Evolutionary conservation across 495 filamentous ascomycete species (phyloP).

Genomic region (Daldinia loculata): DNA sequence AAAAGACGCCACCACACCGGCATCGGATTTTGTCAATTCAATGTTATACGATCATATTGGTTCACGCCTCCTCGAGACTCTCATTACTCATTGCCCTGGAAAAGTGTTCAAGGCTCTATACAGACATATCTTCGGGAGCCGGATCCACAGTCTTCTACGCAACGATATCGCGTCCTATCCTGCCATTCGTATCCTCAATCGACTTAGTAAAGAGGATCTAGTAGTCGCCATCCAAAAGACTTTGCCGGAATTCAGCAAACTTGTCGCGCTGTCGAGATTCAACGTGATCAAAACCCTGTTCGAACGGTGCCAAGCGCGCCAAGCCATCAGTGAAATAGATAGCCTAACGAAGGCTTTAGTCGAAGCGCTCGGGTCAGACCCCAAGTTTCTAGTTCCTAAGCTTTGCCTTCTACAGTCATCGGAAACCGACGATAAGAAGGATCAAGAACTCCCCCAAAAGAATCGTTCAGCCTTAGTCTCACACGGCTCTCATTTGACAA

Average conservation of each 20-base stretch:
- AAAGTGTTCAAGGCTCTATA: conserved; percentile 89
- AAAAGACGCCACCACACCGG: conserved; percentile 51
- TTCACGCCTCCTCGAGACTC: conserved; percentile 85
- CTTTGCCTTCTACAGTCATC: conserved; percentile 62
- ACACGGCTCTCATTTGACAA: conserved; percentile 56
- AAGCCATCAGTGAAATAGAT: conserved; percentile 63
- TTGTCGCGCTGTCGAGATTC: conserved; percentile 77
- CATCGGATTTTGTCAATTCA: conserved; percentile 76
- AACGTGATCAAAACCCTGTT: conserved; percentile 81
- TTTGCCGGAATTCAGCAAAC: conserved; percentile 69
- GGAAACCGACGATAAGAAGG: conserved; percentile 48
- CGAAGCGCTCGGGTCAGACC: conserved; percentile 64
- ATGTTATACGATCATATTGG: conserved; percentile 90
- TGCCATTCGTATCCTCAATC: conserved; percentile 77
- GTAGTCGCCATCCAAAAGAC: conserved; percentile 71
- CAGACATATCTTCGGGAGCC: conserved; percentile 73
- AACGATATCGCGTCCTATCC: conserved; percentile 92
- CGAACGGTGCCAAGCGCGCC: conserved; percentile 78
- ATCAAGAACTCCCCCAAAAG: conserved; percentile 50
- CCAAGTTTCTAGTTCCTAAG: conserved; percentile 61
- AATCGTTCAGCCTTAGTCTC: conserved; percentile 54
- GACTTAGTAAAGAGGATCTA: conserved; percentile 85
- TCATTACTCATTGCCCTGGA: conserved; percentile 80
- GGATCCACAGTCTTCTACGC: conserved; percentile 78
- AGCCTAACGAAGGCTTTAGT: conserved; percentile 69